These are phyloP conservation scores for Apophysomyces ossiformis DNA, from an alignment of 371 early-diverging fungal species.

Conservation along the genomic window DNA sequence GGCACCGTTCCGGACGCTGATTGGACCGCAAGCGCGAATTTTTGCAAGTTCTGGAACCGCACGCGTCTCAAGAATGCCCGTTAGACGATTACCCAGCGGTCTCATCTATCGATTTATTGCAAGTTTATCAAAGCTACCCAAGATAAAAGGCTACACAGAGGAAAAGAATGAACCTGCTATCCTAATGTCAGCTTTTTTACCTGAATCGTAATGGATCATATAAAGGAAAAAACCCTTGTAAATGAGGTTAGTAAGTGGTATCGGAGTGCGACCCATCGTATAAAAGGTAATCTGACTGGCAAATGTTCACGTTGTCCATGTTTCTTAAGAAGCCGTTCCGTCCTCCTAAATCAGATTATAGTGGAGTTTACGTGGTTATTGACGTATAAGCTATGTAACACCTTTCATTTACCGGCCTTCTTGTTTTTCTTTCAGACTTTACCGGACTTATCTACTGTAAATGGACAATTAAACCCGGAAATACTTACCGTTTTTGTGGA, in stretches of 20 bases:
- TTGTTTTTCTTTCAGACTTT: not conserved
- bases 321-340: not conserved
- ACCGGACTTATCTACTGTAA: not conserved
- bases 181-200: too few species aligned
- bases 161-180: not conserved
- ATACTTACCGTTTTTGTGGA: conserved; percentile 4
- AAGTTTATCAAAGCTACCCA: too few species aligned
- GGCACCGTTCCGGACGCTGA: too few species aligned
- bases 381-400: not conserved
- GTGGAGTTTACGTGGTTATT: not conserved
- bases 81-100: too few species aligned
- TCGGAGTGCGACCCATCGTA: not conserved
- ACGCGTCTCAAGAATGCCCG: too few species aligned
- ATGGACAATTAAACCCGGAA: conserved; percentile 7
- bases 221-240: not conserved
- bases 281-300: not conserved
- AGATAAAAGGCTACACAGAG: not conserved
- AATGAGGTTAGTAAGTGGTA: not conserved
- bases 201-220: not conserved
- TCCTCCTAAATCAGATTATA: not conserved
- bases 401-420: conserved; percentile 1
- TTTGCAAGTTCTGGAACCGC: too few species aligned
- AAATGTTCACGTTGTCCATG: conserved; percentile 5
- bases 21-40: too few species aligned
- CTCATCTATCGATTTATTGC: too few species aligned